Percentiles rank a stretch among this genome's conserved stretches.
Conservation (phyloP, 1,284 basidiomycete species). For the Chalciporus sp. region DNA sequence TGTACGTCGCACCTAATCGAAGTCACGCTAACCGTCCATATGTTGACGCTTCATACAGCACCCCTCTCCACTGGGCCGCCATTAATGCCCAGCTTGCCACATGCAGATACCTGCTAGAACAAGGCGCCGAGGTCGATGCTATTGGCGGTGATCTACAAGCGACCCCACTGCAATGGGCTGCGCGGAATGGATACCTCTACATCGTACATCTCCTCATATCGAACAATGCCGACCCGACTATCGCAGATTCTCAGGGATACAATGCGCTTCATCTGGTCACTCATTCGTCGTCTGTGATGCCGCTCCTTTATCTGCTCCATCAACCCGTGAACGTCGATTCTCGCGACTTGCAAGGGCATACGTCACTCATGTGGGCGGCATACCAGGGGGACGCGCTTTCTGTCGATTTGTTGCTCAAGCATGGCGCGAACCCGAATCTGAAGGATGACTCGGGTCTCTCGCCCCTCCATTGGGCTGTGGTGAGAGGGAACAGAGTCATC, state of each 20-base stretch:
- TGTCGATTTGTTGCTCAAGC: constrained; percentile 87
- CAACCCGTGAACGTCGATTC: constrained; percentile 89
- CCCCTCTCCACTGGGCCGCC: constrained; percentile 96
- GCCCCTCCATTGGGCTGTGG: constrained; percentile 98
- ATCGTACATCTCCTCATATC: constrained; percentile 89
- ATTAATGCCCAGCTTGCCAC: constrained; percentile 87
- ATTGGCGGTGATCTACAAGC: constrained; percentile 95
- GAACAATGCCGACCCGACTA: constrained; percentile 90
- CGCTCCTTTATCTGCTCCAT: constrained; percentile 89
- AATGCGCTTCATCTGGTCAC: constrained; percentile 95
- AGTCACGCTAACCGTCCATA: neutral
- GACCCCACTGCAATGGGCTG: constrained; percentile 98
- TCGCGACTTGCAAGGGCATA: constrained; percentile 91
- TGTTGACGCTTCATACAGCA: constrained; percentile 37
- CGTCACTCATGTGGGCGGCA: constrained; percentile 97
- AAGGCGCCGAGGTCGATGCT: constrained; percentile 95
- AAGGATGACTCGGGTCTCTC: constrained; percentile 85
- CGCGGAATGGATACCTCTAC: constrained; percentile 93
- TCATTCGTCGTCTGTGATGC: constrained; percentile 94
- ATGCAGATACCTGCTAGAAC: constrained; percentile 83
- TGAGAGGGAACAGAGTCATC: constrained; percentile 87
- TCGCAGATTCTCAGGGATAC: constrained; percentile 94
- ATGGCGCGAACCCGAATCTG: constrained; percentile 80
- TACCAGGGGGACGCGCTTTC: constrained; percentile 98
- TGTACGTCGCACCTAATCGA: constrained; percentile 41